Evolutionary conservation across 108 stramenopile genomes (phyloP).

Genomic region (Parietichytrium sp.): DNA sequence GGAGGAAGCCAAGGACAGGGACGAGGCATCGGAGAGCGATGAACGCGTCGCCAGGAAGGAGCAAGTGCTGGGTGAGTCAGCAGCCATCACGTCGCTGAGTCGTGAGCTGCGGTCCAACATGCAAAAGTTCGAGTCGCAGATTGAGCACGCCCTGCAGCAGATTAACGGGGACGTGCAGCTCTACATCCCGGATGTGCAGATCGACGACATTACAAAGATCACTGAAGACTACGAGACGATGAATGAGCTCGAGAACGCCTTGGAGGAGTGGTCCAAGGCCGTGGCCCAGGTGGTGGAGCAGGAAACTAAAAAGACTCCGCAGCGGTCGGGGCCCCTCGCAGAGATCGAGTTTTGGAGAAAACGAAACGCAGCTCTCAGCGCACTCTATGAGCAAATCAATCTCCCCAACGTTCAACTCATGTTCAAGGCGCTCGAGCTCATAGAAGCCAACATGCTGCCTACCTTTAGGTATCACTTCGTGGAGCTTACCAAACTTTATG

Average conservation of each 20-base stretch:
- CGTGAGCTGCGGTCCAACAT: constrained; percentile 56
- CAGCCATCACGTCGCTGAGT: background rate
- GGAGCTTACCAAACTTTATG: constrained; percentile 60
- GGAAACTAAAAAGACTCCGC: constrained; percentile 44
- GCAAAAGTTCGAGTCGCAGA: constrained; percentile 55
- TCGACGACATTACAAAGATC: constrained; percentile 38
- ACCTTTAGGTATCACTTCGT: constrained; percentile 57
- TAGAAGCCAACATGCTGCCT: constrained; percentile 58
- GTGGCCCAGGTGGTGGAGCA: constrained; percentile 54
- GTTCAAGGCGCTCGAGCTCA: constrained; percentile 56
- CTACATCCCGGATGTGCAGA: constrained; percentile 57
- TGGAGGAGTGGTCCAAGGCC: constrained; percentile 60
- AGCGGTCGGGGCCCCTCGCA: constrained; percentile 58
- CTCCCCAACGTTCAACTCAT: constrained; percentile 62
- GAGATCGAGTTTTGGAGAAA: constrained; percentile 70
- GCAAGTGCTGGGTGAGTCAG: background rate
- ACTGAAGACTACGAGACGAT: constrained; percentile 56
- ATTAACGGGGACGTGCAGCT: constrained; percentile 62
- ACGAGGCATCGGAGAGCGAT: background rate
- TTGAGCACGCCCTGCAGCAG: constrained; percentile 57
- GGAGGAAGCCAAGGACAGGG: background rate
- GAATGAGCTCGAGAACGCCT: constrained; percentile 52
- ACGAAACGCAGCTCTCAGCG: constrained; percentile 66
- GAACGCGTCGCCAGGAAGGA: background rate
- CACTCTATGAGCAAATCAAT: constrained; percentile 69